Conservation (phyloP, 2,329 filamentous ascomycete species). For the Colletotrichum agaves region DNA sequence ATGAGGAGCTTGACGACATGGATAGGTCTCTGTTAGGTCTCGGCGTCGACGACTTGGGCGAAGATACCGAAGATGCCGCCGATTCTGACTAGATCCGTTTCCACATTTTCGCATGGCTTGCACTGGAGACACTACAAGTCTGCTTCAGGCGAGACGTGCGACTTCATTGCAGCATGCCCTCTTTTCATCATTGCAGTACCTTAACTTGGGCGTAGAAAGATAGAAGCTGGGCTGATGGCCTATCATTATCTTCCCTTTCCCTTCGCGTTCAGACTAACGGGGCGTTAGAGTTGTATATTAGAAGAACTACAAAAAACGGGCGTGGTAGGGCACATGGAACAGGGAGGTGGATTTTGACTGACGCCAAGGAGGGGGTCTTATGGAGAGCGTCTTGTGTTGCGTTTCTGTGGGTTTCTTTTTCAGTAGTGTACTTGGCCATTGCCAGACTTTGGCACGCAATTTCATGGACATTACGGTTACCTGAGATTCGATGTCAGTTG, state of each 20-base stretch:
- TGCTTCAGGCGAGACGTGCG: background rate
- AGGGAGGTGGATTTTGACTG: constrained; percentile 7
- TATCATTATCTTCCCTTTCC: background rate
- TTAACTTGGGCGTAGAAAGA: background rate
- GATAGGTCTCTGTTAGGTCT: constrained; percentile 37
- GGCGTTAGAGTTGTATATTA: constrained; percentile 35
- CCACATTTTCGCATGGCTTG: background rate
- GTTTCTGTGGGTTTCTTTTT: background rate
- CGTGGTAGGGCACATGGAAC: constrained; percentile 3
- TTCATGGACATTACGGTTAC: background rate
- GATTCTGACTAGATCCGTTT: constrained; percentile 17
- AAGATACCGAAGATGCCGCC: constrained; percentile 25
- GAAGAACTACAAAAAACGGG: constrained; percentile 21
- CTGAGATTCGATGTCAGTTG: background rate
- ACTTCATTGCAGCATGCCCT: too few species aligned
- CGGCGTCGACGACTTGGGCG: constrained; percentile 18
- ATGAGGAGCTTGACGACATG: constrained; percentile 54
- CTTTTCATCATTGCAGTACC: background rate
- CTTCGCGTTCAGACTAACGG: constrained; percentile 19
- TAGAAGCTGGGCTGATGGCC: background rate
- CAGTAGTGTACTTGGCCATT: background rate
- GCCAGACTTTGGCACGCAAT: background rate
- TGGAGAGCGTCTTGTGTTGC: constrained; percentile 1
- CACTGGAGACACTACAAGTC: background rate
- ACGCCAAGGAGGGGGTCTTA: background rate